These are phyloP conservation scores for Linnemannia hyalina DNA, from an alignment of 192 early-diverging fungal species.

Conservation along the genomic window DNA sequence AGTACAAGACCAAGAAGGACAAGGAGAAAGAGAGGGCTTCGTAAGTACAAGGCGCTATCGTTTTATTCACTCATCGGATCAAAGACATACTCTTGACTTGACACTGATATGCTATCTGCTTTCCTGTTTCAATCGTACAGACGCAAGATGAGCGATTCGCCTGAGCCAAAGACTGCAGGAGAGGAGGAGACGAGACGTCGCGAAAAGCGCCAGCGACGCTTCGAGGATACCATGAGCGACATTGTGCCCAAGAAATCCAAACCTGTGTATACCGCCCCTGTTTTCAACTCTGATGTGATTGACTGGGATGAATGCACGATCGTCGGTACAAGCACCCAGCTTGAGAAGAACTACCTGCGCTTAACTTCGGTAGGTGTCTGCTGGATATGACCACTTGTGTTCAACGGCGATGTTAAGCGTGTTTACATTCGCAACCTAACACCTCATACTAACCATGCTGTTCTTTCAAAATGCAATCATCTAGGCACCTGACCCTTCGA, in stretches of 20 bases:
- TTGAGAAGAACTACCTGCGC: constrained; percentile 96
- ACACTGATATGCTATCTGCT: neutral
- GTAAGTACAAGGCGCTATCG: neutral
- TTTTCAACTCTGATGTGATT: constrained; percentile 72
- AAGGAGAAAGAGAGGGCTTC: constrained; percentile 3
- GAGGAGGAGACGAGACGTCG: constrained; percentile 27
- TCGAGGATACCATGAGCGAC: neutral
- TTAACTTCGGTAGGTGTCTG: constrained; percentile 80
- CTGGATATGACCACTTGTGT: neutral
- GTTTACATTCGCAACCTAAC: neutral
- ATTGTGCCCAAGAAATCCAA: constrained; percentile 13
- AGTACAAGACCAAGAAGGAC: constrained; percentile 22
- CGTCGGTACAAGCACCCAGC: constrained; percentile 84
- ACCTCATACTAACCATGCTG: constrained; percentile 8
- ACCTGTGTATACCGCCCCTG: constrained; percentile 35
- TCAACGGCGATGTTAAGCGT: neutral
- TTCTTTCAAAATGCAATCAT: constrained; percentile 6
- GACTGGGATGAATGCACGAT: constrained; percentile 89
- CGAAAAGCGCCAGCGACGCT: constrained; percentile 42
- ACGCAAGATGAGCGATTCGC: neutral
- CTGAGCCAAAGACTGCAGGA: neutral
- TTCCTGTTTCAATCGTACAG: neutral
- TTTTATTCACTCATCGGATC: neutral
- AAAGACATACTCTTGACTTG: neutral
- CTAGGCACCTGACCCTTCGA: constrained; percentile 90